Percentiles rank a stretch among this genome's conserved stretches.
Conservation (phyloP, 129 eudicot species). For the Ambrosia trifida region DNA sequence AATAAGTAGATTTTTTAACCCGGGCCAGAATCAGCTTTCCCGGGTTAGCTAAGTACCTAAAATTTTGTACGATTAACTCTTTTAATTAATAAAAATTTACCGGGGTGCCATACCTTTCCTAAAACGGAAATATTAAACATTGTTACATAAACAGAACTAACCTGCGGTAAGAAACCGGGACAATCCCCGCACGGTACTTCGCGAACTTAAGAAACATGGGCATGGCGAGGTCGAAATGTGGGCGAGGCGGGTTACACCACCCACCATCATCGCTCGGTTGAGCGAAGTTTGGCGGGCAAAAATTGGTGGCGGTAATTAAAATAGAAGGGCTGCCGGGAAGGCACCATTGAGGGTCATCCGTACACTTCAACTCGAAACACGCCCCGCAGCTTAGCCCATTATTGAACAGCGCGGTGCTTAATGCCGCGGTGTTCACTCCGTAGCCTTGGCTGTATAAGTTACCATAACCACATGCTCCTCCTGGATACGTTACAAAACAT, state of each 20-base stretch:
- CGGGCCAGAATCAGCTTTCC: background rate
- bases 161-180: slow-evolving; percentile 65
- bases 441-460: slow-evolving; percentile 68
- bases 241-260: slow-evolving; percentile 74
- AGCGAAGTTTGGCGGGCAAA: slow-evolving; percentile 64
- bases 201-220: slow-evolving; percentile 66
- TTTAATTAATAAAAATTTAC: no score
- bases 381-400: slow-evolving; percentile 60
- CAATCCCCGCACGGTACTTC: slow-evolving; percentile 58
- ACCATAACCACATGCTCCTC: slow-evolving; percentile 73
- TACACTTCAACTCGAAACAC: slow-evolving; percentile 59
- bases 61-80: no score
- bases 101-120: slow-evolving; percentile 23
- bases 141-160: slow-evolving; percentile 16
- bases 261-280: slow-evolving; percentile 60
- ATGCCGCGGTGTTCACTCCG: slow-evolving; percentile 66
- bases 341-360: slow-evolving; percentile 60
- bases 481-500: slow-evolving; percentile 17
- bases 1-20: no score
- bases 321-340: slow-evolving; percentile 62
- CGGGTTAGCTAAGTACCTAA: no score
- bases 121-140: background rate
- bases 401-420: slow-evolving; percentile 66
- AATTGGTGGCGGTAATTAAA: slow-evolving; percentile 61
- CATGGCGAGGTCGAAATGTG: slow-evolving; percentile 68